phyloP scores from a whole-genome alignment of 495 filamentous ascomycete genomes.

The Trichoderma orchidacearum region DNA sequence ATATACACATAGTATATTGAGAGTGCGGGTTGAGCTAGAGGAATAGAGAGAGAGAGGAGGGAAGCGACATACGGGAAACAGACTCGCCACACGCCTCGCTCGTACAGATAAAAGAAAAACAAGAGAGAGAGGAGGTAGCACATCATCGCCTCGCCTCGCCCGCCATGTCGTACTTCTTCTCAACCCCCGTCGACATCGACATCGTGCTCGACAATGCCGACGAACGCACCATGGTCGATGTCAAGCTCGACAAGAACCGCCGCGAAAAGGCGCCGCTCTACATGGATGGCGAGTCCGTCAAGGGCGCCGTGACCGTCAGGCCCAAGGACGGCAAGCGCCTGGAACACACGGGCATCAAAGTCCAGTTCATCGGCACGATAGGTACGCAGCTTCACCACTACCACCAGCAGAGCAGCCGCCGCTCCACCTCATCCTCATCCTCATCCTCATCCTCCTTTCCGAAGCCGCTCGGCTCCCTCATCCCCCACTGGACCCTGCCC shows the following conservation, averaged over 20 bases:
- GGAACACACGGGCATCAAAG: slow-evolving; percentile 98
- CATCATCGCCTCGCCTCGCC: slow-evolving; percentile 5
- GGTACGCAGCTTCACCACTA: slow-evolving; percentile 34
- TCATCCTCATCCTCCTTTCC: background rate
- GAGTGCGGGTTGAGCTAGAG: background rate
- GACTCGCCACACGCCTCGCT: too few relatives aligned
- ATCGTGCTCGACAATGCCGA: slow-evolving; percentile 91
- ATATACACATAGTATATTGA: background rate
- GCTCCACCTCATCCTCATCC: background rate
- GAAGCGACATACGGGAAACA: background rate
- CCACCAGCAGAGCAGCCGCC: background rate
- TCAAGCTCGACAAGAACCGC: slow-evolving; percentile 94
- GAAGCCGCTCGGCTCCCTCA: background rate
- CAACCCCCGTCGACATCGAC: slow-evolving; percentile 96
- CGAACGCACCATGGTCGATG: slow-evolving; percentile 86
- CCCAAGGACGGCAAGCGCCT: slow-evolving; percentile 97
- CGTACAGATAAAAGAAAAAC: background rate
- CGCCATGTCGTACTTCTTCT: slow-evolving; percentile 95
- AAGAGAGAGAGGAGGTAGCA: background rate
- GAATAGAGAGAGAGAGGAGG: background rate
- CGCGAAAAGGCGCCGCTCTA: slow-evolving; percentile 94
- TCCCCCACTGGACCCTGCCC: background rate
- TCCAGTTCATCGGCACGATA: slow-evolving; percentile 99
- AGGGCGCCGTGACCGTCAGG: slow-evolving; percentile 82
- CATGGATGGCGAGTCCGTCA: slow-evolving; percentile 96